Conservation (phyloP, 345 rosid species). For the Lagerstroemia speciosa region DNA sequence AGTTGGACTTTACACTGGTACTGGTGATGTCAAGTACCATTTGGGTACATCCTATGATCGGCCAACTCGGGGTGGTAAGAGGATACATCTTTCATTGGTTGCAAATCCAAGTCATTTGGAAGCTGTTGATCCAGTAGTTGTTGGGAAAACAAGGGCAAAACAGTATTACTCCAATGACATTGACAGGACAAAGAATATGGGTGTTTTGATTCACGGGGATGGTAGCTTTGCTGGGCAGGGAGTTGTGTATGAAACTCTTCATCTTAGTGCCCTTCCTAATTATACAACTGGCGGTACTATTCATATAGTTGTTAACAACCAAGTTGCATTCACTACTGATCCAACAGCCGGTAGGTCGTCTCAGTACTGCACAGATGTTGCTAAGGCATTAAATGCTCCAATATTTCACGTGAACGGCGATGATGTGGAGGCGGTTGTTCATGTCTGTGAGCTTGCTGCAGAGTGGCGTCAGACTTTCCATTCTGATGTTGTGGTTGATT, state of each 20-base stretch:
- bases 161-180: constrained; percentile 17
- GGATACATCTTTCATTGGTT: constrained; percentile 18
- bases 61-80: constrained; percentile 20
- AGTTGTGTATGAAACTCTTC: constrained; percentile 21
- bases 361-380: constrained; percentile 20
- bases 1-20: constrained; percentile 19
- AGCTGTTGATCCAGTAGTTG: constrained; percentile 22
- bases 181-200: constrained; percentile 16
- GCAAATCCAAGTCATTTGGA: constrained; percentile 24
- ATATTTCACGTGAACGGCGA: constrained; percentile 21
- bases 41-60: constrained; percentile 21
- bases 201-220: constrained; percentile 18
- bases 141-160: constrained; percentile 20
- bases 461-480: constrained; percentile 23
- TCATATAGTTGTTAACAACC: constrained; percentile 19
- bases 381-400: constrained; percentile 20
- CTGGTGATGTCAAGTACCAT: constrained; percentile 24
- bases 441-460: constrained; percentile 20
- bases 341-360: constrained; percentile 20
- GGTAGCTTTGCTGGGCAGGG: constrained; percentile 22
- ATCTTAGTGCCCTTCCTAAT: constrained; percentile 22
- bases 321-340: constrained; percentile 21
- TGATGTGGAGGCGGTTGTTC: constrained; percentile 23
- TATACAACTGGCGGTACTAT: constrained; percentile 17
- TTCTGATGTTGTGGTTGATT: constrained; percentile 21